Percentiles rank a stretch among this genome's conserved stretches.
phyloP scores from a whole-genome alignment of 1,284 basidiomycete genomes.

The Ustilago tritici region DNA sequence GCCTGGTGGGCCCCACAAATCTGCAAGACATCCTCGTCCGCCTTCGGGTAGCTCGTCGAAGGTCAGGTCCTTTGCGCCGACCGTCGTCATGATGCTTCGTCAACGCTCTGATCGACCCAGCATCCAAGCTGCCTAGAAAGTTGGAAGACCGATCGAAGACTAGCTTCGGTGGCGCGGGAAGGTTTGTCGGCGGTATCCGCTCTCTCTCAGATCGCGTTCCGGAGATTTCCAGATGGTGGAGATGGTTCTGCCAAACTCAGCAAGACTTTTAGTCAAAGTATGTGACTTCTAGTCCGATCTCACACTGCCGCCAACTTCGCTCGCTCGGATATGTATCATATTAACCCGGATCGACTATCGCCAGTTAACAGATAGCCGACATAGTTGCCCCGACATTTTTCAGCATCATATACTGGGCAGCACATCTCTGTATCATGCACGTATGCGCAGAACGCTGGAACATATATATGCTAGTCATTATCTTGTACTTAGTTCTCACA shows the following conservation, averaged over 20 bases:
- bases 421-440: no score
- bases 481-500: no score
- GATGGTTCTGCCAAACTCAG: background rate
- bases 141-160: background rate
- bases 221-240: background rate
- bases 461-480: no score
- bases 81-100: background rate
- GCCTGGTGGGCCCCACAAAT: background rate
- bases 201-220: background rate
- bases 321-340: no score
- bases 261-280: background rate
- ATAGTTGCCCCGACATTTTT: no score
- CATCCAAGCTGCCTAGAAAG: background rate
- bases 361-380: no score
- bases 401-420: no score
- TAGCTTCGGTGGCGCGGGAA: background rate
- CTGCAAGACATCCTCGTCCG: background rate
- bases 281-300: no score
- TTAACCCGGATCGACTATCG: no score
- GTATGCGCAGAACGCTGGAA: no score
- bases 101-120: no score
- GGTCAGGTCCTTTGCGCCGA: background rate
- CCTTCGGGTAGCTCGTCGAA: slow-evolving; percentile 4
- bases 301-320: no score
- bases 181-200: background rate